These are phyloP conservation scores for Lathyrus tuberosus DNA, from an alignment of 306 rosid species.

Conservation along the genomic window DNA sequence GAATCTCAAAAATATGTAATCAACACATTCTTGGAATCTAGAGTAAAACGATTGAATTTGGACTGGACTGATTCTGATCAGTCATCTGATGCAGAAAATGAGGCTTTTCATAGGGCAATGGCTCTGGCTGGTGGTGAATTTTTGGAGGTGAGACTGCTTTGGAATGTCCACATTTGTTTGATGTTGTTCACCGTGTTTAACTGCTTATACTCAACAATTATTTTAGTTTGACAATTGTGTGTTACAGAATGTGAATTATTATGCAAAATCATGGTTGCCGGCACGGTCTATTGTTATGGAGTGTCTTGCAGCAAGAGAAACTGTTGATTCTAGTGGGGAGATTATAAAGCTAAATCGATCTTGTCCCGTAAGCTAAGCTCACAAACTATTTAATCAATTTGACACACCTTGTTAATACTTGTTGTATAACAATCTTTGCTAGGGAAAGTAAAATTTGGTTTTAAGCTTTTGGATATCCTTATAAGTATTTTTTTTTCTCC, in stretches of 20 bases:
- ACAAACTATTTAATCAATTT: constrained; percentile 12
- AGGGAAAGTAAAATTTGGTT: constrained; percentile 18
- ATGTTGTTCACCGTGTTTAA: not conserved
- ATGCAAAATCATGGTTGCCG: constrained; percentile 60
- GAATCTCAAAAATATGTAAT: constrained; percentile 54
- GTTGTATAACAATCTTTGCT: constrained; percentile 10
- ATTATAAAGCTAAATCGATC: constrained; percentile 50
- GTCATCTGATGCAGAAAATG: constrained; percentile 53
- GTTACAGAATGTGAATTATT: constrained; percentile 52
- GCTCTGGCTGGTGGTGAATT: constrained; percentile 58
- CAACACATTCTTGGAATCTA: constrained; percentile 48
- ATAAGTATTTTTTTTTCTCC: constrained; percentile 10
- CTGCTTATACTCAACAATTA: not conserved
- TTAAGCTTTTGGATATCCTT: constrained; percentile 28
- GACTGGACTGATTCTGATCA: constrained; percentile 51
- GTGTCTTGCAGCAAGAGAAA: constrained; percentile 53
- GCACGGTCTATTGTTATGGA: constrained; percentile 56
- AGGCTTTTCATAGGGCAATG: constrained; percentile 61
- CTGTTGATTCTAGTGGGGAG: constrained; percentile 56
- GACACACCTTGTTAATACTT: not conserved
- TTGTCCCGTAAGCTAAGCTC: constrained; percentile 67
- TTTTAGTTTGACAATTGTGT: not conserved
- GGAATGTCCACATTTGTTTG: not conserved
- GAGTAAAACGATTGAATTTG: constrained; percentile 55
- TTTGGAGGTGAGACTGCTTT: constrained; percentile 45